Conservation (phyloP, 345 rosid species). For the Hirschfeldia incana region DNA sequence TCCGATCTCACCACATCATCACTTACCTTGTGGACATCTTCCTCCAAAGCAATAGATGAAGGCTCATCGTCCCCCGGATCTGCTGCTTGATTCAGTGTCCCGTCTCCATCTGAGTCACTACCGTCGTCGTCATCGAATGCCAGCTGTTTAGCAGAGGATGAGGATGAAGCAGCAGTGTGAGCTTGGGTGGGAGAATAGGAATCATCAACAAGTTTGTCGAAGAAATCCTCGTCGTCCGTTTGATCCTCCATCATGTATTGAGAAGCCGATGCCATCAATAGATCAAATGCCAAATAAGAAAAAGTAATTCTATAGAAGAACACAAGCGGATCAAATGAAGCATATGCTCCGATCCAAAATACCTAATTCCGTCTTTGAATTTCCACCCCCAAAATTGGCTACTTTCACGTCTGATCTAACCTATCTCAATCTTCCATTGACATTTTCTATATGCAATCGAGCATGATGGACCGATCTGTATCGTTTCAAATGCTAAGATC, state of each 20-base stretch:
- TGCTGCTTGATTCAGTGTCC: conserved; percentile 24
- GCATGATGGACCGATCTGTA: background rate
- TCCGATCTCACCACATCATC: conserved; percentile 38
- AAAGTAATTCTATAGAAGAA: background rate
- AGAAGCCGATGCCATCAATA: conserved; percentile 79
- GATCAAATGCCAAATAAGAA: conserved; percentile 11
- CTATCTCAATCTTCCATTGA: background rate
- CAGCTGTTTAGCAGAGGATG: conserved; percentile 12
- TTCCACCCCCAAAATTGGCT: background rate
- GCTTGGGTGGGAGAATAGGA: conserved; percentile 36
- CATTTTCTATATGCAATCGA: conserved; percentile 10
- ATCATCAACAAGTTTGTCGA: conserved; percentile 87
- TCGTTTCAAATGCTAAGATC: conserved; percentile 36
- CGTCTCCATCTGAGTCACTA: conserved; percentile 53
- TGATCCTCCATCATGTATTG: conserved; percentile 82
- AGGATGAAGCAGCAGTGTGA: background rate
- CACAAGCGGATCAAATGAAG: conserved; percentile 9
- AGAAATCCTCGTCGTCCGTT: conserved; percentile 88
- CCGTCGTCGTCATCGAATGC: conserved; percentile 43
- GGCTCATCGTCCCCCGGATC: conserved; percentile 27
- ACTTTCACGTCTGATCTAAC: no score
- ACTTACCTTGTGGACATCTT: conserved; percentile 11
- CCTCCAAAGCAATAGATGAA: conserved; percentile 31
- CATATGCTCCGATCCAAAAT: conserved; percentile 12
- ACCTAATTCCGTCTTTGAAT: background rate